phyloP scores from a whole-genome alignment of 345 rosid species.

The Limnanthes douglasii region DNA sequence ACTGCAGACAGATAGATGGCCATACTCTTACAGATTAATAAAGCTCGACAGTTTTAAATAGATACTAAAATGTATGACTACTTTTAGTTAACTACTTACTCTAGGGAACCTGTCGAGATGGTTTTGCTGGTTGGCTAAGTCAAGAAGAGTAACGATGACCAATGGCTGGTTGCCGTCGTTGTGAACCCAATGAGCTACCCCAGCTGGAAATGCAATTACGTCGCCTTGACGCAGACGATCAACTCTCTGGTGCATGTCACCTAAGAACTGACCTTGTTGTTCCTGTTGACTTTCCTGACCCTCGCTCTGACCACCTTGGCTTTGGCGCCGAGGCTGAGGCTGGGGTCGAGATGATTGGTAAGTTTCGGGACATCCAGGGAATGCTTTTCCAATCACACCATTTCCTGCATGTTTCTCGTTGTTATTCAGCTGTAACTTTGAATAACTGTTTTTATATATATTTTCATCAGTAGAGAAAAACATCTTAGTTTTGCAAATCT shows the following conservation, averaged over 20 bases:
- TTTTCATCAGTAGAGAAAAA: not conserved
- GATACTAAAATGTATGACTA: not conserved
- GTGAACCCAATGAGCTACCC: conserved; percentile 33
- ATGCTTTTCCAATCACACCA: conserved; percentile 23
- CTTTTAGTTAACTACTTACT: conserved; percentile 15
- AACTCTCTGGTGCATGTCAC: conserved; percentile 33
- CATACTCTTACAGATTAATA: not conserved
- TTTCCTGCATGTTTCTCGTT: conserved; percentile 15
- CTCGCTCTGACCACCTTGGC: not conserved
- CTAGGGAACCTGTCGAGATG: conserved; percentile 60
- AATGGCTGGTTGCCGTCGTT: conserved; percentile 28
- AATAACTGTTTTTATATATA: too few relatives aligned
- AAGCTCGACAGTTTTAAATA: not conserved
- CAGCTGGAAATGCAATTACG: conserved; percentile 23
- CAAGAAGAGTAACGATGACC: conserved; percentile 18
- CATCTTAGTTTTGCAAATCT: not conserved
- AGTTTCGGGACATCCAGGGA: conserved; percentile 60
- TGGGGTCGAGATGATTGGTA: conserved; percentile 31
- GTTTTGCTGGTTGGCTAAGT: conserved; percentile 27
- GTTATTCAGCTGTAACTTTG: conserved; percentile 5
- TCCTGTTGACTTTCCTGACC: conserved; percentile 4
- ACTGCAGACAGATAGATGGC: not conserved
- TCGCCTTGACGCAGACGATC: conserved; percentile 25
- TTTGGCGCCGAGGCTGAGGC: conserved; percentile 1
- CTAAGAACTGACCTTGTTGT: conserved; percentile 14